These are phyloP conservation scores for Blastobotrys proliferans DNA, from an alignment of 1,139 yeast genomes.

Conservation along the genomic window DNA sequence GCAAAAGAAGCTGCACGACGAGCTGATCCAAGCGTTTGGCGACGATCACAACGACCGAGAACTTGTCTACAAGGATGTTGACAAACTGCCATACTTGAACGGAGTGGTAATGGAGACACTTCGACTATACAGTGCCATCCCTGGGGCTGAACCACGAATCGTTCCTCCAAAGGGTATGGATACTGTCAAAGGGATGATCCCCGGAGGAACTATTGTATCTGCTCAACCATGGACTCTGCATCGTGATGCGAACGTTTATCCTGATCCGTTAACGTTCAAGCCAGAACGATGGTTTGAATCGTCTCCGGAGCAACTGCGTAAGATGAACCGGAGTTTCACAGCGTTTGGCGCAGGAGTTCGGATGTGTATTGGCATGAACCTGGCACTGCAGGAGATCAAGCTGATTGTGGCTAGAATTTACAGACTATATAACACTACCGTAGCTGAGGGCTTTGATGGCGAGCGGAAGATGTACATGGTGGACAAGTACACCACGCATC, in stretches of 20 bases:
- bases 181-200: conserved; percentile 34
- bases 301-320: conserved; percentile 39
- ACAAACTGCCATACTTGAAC: conserved; percentile 50
- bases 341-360: conserved; percentile 73
- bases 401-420: conserved; percentile 52
- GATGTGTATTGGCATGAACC: conserved; percentile 70
- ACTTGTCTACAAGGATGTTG: conserved; percentile 37
- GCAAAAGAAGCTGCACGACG: conserved; percentile 44
- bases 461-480: conserved; percentile 30
- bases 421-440: conserved; percentile 42
- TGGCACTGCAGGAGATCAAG: conserved; percentile 66
- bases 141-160: conserved; percentile 68
- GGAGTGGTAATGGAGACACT: conserved; percentile 57
- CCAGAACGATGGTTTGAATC: conserved; percentile 61
- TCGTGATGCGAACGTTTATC: conserved; percentile 47
- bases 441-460: conserved; percentile 33
- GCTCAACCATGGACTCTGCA: conserved; percentile 67
- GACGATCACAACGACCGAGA: conserved; percentile 10
- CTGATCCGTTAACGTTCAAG: conserved; percentile 47
- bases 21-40: conserved; percentile 34
- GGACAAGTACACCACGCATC: conserved; percentile 39
- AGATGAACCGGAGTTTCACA: conserved; percentile 54
- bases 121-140: conserved; percentile 65
- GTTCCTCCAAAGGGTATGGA: conserved; percentile 38
- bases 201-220: conserved; percentile 55